Percentiles rank a stretch among this genome's conserved stretches.
phyloP scores from a whole-genome alignment of 2,329 filamentous ascomycete genomes.

The Myriosclerotinia curreyana region DNA sequence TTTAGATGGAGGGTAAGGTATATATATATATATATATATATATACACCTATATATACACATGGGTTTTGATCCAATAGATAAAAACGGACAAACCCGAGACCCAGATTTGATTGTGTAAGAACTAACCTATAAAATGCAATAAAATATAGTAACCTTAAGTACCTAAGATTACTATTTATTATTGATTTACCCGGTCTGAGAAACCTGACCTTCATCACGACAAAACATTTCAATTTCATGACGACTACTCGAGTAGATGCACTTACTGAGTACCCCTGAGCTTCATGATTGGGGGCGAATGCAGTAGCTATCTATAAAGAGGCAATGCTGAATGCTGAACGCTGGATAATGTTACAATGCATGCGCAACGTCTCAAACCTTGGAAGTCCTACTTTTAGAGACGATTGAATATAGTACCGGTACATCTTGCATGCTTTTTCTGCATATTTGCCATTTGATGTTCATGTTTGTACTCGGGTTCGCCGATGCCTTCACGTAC shows the following conservation, averaged over 20 bases:
- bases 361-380: conserved; percentile 14
- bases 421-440: background rate
- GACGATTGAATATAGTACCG: background rate
- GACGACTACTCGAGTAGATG: conserved; percentile 7
- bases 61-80: conserved; percentile 7
- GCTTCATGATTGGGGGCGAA: background rate
- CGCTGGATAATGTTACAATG: conserved; percentile 7
- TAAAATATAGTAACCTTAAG: no score
- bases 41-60: background rate
- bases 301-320: background rate
- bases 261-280: background rate
- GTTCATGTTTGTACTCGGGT: conserved; percentile 3
- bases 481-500: conserved; percentile 8
- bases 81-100: background rate
- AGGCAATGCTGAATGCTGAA: background rate
- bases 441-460: background rate
- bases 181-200: background rate
- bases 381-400: conserved; percentile 4
- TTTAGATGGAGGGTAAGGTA: background rate
- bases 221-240: conserved; percentile 1
- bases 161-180: no score
- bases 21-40: background rate
- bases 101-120: conserved; percentile 14
- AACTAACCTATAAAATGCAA: background rate
- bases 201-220: conserved; percentile 3